Evolutionary conservation across 1,284 basidiomycete species (phyloP), one percentile per base, ranked within the genome.

Genomic region (Coniferiporia weirii): DNA sequence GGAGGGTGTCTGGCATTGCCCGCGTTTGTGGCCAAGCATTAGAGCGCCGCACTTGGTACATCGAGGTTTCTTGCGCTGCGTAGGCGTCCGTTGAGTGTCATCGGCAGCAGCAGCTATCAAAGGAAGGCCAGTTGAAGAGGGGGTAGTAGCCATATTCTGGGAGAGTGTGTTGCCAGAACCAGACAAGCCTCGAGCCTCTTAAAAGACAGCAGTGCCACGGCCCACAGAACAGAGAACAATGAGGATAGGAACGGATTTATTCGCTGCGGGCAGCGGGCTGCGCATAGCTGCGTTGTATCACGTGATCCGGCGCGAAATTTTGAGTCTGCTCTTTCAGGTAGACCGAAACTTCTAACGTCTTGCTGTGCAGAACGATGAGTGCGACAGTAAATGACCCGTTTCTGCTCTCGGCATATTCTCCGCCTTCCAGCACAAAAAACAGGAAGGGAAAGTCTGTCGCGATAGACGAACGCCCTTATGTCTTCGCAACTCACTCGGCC

Each of bases 321-420:
- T 55, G 53, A 46, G 32, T 34, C 6, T 34, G 38, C 22, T 38
- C 3, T 6, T 6, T n/a, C n/a, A n/a, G n/a, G 36, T 53, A 22
- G 9, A 22, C 46, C 46, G 9, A 19, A 22, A 47, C 9, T 47
- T 19, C 45, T 17, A 47, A 10, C 20, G n/a, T 32, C 38, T 17
- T 9, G 13, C 47, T 9, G 8, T 20, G 38, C 9, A 4, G 13
- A 17, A 64, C 68, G 64, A 80, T 80, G 76, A 73, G 70, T 69
- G 72, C 78, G 57, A 74, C 71, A 61, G 74, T 87, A 66, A 74
- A 75, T 65, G 85, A 87, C 61, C 83, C 85, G 17, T 86, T 83
- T 65, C 70, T 80, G 56, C 77, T 87, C 38, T 76, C 81, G 12
- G 80, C 68, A 67, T 84, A 80, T 65, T 71, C 73, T 52, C 71